phyloP scores from a whole-genome alignment of 2,329 filamentous ascomycete species.

The Sclerotinia minor region DNA sequence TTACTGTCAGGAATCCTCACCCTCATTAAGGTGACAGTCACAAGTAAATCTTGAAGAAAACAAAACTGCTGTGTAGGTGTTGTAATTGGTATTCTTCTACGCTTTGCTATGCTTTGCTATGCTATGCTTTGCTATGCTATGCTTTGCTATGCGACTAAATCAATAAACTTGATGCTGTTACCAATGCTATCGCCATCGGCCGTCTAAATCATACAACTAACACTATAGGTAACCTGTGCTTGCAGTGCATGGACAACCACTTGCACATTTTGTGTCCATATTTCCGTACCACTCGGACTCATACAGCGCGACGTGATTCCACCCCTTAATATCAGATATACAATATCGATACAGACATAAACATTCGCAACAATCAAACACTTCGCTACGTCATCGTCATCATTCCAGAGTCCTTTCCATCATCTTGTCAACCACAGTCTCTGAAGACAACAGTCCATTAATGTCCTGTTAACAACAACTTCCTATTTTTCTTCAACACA shows the following conservation, averaged over 20 bases:
- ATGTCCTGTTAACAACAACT: slow-evolving; percentile 48
- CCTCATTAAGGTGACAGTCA: not conserved
- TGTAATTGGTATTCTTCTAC: not conserved
- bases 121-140: not conserved
- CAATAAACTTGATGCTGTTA: not conserved
- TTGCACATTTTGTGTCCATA: not conserved
- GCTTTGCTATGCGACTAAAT: not conserved
- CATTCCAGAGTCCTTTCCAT: not conserved
- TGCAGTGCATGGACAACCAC: not conserved
- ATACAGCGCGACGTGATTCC: not conserved
- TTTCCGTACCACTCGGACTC: not conserved
- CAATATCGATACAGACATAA: slow-evolving; percentile 10
- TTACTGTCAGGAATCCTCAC: not conserved
- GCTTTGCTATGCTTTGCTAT: not conserved
- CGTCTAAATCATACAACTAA: not conserved
- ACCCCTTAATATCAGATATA: not conserved
- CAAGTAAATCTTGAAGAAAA: not conserved
- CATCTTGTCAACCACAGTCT: not conserved
- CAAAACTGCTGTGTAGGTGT: not conserved
- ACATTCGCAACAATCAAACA: slow-evolving; percentile 9
- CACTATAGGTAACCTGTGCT: not conserved
- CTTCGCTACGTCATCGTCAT: not conserved
- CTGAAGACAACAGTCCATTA: slow-evolving; percentile 27
- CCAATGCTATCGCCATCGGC: not conserved
- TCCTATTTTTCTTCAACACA: slow-evolving; percentile 60